phyloP scores from a whole-genome alignment of 495 filamentous ascomycete genomes.

The Tuber aestivum region DNA sequence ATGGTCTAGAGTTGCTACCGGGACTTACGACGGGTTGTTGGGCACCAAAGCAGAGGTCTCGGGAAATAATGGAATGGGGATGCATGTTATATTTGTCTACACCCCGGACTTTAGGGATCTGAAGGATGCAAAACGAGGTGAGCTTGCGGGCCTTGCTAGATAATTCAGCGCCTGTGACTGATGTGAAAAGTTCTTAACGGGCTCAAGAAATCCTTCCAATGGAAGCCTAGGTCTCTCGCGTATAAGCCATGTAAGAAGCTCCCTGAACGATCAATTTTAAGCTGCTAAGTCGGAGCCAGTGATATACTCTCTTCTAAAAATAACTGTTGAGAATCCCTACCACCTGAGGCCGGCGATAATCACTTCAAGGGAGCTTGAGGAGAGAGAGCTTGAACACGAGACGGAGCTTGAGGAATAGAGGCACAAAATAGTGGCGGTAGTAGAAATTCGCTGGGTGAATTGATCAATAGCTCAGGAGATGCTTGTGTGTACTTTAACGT shows the following conservation, averaged over 20 bases:
- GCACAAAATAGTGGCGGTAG: background rate
- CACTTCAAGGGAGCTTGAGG: slow-evolving; percentile 15
- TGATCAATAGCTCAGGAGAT: background rate
- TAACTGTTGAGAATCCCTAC: slow-evolving; percentile 59
- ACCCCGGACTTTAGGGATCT: slow-evolving; percentile 65
- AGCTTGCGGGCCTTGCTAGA: slow-evolving; percentile 32
- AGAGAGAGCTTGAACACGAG: too few species aligned
- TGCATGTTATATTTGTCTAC: slow-evolving; percentile 64
- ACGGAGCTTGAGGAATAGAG: background rate
- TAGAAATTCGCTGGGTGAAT: slow-evolving; percentile 3
- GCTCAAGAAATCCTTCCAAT: slow-evolving; percentile 56
- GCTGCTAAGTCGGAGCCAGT: slow-evolving; percentile 47
- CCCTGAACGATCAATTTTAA: background rate
- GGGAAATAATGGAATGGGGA: slow-evolving; percentile 47
- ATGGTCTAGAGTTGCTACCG: slow-evolving; percentile 61
- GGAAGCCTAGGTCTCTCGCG: slow-evolving; percentile 54
- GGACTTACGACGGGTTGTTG: slow-evolving; percentile 58
- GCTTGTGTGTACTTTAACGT: slow-evolving; percentile 1
- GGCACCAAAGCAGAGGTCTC: slow-evolving; percentile 67
- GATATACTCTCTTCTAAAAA: slow-evolving; percentile 66
- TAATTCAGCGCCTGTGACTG: background rate
- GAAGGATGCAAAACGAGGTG: slow-evolving; percentile 61
- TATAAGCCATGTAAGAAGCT: slow-evolving; percentile 61
- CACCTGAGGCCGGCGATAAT: slow-evolving; percentile 19
- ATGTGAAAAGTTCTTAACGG: slow-evolving; percentile 38